These are phyloP conservation scores for Luffa aegyptiaca DNA, from an alignment of 306 rosid genomes.

Conservation along the genomic window DNA sequence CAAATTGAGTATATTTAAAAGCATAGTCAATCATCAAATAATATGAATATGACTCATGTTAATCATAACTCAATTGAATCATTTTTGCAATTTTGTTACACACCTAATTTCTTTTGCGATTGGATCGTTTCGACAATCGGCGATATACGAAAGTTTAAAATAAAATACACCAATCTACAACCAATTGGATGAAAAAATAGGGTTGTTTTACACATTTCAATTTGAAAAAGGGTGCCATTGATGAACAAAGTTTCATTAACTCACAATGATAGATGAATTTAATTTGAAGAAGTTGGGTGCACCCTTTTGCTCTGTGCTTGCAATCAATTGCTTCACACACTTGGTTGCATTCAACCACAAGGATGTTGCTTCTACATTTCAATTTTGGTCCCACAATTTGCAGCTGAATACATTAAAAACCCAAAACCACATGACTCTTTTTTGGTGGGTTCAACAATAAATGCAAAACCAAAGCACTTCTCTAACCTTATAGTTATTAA, in stretches of 20 bases:
- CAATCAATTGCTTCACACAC: background rate
- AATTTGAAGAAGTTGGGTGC: background rate
- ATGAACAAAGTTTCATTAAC: background rate
- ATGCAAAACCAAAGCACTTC: slow-evolving; percentile 1
- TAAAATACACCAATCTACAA: background rate
- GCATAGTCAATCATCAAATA: too few relatives aligned
- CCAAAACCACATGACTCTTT: background rate
- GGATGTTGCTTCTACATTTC: background rate
- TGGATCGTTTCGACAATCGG: background rate
- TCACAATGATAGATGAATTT: background rate
- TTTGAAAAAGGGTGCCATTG: background rate
- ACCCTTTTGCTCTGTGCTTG: background rate
- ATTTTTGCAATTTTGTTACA: background rate
- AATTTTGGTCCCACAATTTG: slow-evolving; percentile 6
- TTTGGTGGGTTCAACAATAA: background rate
- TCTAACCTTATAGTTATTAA: slow-evolving; percentile 1
- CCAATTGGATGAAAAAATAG: background rate
- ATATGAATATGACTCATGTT: background rate
- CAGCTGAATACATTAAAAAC: background rate
- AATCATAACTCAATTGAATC: background rate
- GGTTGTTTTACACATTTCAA: background rate
- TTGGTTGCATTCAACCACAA: slow-evolving; percentile 1
- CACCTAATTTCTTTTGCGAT: background rate
- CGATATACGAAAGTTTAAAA: background rate
- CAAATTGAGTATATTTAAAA: too few relatives aligned